These are phyloP conservation scores for Lactifluus pinguis DNA, from an alignment of 768 basidiomycete genomes.

Conservation along the genomic window DNA sequence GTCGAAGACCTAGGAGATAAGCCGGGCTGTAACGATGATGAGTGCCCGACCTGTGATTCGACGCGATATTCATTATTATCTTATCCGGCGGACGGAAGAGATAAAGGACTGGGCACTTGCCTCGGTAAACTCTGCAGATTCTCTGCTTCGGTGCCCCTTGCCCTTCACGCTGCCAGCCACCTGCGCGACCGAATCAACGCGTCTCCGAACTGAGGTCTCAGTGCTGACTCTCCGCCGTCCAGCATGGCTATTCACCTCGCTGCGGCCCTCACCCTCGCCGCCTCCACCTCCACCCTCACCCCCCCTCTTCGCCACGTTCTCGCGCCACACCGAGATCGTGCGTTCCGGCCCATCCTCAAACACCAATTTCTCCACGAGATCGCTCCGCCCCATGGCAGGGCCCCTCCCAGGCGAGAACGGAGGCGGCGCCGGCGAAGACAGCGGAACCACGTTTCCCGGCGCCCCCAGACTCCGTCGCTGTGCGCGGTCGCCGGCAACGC, in stretches of 20 bases:
- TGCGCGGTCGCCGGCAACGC: conserved; percentile 10
- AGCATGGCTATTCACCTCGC: conserved; percentile 21
- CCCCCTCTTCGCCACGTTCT: conserved; percentile 26
- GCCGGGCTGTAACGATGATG: conserved; percentile 3
- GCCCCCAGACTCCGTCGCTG: conserved; percentile 1
- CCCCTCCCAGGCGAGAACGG: background rate
- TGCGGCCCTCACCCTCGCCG: conserved; percentile 2
- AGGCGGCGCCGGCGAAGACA: background rate
- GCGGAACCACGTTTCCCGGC: background rate
- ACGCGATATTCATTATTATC: background rate
- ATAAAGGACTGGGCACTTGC: conserved; percentile 12
- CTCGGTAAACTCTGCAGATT: conserved; percentile 25
- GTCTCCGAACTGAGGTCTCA: conserved; percentile 1
- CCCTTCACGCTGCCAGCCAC: conserved; percentile 9
- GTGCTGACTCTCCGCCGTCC: conserved; percentile 19
- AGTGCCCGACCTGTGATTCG: background rate
- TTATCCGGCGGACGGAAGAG: background rate
- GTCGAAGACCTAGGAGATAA: conserved; percentile 9
- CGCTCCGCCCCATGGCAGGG: conserved; percentile 20
- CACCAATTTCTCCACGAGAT: conserved; percentile 27
- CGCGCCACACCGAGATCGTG: conserved; percentile 31
- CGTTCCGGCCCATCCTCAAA: conserved; percentile 29
- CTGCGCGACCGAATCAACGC: conserved; percentile 5
- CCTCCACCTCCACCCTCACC: conserved; percentile 10
- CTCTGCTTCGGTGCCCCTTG: conserved; percentile 18